These are phyloP conservation scores for Solanum hybrid DNA, from an alignment of 305 asterid genomes.

Conservation along the genomic window DNA sequence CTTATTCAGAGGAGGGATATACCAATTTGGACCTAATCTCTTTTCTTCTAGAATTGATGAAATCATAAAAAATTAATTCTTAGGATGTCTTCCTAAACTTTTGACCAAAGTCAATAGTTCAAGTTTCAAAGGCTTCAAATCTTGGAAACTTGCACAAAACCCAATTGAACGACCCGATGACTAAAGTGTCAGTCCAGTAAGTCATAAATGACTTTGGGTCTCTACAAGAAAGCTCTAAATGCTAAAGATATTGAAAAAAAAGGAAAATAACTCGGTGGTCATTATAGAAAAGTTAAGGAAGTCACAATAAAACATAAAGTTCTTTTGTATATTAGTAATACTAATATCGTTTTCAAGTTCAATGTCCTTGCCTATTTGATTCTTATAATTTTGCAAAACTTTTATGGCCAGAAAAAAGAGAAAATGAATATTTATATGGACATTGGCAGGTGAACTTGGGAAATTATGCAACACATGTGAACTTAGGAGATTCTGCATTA, in stretches of 20 bases:
- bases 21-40: background rate
- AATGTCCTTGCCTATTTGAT: background rate
- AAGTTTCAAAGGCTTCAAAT: background rate
- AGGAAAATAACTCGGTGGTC: background rate
- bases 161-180: background rate
- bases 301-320: background rate
- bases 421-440: background rate
- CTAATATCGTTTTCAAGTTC: background rate
- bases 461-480: background rate
- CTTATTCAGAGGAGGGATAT: background rate
- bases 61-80: background rate
- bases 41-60: background rate
- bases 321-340: too few relatives aligned
- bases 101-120: background rate
- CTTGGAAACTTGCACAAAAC: background rate
- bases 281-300: background rate
- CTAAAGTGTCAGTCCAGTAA: background rate
- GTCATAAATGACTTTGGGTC: background rate
- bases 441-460: background rate
- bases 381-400: background rate
- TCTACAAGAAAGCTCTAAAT: background rate
- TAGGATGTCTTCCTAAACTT: background rate
- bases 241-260: too few relatives aligned
- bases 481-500: background rate
- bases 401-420: too few relatives aligned